These are phyloP conservation scores for Penicillium diatomitis DNA, from an alignment of 495 filamentous ascomycete species.

Conservation along the genomic window DNA sequence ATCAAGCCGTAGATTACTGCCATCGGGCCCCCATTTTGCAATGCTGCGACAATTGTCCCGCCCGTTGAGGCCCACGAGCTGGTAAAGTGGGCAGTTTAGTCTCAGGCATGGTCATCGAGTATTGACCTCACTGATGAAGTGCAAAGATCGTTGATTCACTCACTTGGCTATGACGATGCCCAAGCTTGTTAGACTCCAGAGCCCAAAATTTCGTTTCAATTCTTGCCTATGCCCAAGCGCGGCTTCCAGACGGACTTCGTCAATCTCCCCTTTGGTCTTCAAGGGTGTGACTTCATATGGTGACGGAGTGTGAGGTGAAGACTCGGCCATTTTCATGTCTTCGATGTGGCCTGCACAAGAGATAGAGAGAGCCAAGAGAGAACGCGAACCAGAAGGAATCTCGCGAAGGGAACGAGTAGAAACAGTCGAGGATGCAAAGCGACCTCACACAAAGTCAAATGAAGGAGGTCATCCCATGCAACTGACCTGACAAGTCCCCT, in stretches of 20 bases:
- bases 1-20: conserved; percentile 37
- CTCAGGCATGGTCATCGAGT: background rate
- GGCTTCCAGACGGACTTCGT: conserved; percentile 32
- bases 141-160: conserved; percentile 1
- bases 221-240: conserved; percentile 39
- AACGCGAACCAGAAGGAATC: background rate
- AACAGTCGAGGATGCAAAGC: background rate
- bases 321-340: conserved; percentile 7
- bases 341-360: background rate
- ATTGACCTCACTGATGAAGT: too few species aligned
- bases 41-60: conserved; percentile 34
- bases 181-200: conserved; percentile 36
- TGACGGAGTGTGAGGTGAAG: background rate
- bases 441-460: conserved; percentile 1
- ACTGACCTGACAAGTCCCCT: conserved; percentile 6
- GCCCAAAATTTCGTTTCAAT: conserved; percentile 29
- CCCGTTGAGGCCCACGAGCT: conserved; percentile 38
- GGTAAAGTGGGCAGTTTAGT: background rate
- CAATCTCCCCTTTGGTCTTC: conserved; percentile 16
- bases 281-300: conserved; percentile 5
- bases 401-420: background rate
- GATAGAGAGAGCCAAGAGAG: background rate
- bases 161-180: conserved; percentile 41
- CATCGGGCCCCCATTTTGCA: conserved; percentile 37
- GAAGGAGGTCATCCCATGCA: conserved; percentile 1